Conservation (phyloP, 2,329 filamentous ascomycete species). For the Pseudogymnoascus sp. region DNA sequence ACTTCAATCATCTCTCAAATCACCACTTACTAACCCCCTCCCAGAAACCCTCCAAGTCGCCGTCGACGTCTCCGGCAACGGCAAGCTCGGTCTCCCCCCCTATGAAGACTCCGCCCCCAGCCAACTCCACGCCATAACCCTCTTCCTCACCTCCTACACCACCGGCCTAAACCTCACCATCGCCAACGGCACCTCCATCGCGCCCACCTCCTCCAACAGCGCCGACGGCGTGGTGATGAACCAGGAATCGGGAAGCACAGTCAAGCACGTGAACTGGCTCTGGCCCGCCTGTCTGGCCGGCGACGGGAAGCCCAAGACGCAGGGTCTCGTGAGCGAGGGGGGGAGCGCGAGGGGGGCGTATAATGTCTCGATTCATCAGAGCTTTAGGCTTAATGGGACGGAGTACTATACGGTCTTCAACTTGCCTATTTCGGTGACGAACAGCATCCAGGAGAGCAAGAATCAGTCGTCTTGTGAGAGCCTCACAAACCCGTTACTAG, state of each 20-base stretch:
- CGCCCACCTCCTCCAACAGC: conserved; percentile 39
- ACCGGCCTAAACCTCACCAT: conserved; percentile 61
- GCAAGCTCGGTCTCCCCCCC: conserved; percentile 52
- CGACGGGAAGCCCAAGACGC: conserved; percentile 40
- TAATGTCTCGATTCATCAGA: conserved; percentile 63
- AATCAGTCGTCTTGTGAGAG: conserved; percentile 6
- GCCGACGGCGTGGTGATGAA: conserved; percentile 55
- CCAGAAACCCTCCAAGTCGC: conserved; percentile 51
- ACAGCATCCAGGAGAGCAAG: conserved; percentile 41
- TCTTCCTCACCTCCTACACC: conserved; percentile 59
- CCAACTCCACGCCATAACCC: conserved; percentile 54
- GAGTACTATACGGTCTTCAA: conserved; percentile 65
- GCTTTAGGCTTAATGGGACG: conserved; percentile 56
- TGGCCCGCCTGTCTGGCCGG: conserved; percentile 65
- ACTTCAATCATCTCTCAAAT: neutral
- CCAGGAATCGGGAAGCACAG: conserved; percentile 58
- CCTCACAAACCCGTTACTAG: neutral
- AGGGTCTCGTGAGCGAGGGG: conserved; percentile 11
- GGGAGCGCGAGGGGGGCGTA: conserved; percentile 10
- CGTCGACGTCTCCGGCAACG: conserved; percentile 59
- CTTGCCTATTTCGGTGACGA: conserved; percentile 60
- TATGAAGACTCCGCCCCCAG: conserved; percentile 46
- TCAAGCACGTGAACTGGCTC: conserved; percentile 66
- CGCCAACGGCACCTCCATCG: conserved; percentile 46
- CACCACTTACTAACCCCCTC: conserved; percentile 13